Percentiles rank a stretch among this genome's conserved stretches.
phyloP scores from a whole-genome alignment of 176 grass and related monocot genomes.

The Aegilops tauschii region DNA sequence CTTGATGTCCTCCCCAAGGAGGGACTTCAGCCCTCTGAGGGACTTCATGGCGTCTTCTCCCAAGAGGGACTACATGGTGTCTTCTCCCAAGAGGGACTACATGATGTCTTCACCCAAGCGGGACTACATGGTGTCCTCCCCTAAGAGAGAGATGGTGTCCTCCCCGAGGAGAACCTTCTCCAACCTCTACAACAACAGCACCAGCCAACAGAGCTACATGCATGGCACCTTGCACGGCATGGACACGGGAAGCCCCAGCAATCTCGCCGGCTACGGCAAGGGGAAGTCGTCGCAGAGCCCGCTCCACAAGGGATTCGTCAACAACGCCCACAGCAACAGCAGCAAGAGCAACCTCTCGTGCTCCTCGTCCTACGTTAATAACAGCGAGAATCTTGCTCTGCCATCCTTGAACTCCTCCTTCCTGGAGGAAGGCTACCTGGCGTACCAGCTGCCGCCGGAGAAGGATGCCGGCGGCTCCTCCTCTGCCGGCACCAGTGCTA shows the following conservation, averaged over 20 bases:
- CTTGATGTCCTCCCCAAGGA: slow-evolving; percentile 55
- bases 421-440: slow-evolving; percentile 35
- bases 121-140: slow-evolving; percentile 58
- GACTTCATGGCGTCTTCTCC: slow-evolving; percentile 58
- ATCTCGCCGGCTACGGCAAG: slow-evolving; percentile 27
- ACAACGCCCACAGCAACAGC: slow-evolving; percentile 26
- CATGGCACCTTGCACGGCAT: slow-evolving; percentile 30
- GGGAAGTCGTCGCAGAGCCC: slow-evolving; percentile 49
- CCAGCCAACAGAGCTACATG: slow-evolving; percentile 13
- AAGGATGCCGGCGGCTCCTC: background rate
- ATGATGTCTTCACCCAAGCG: slow-evolving; percentile 46
- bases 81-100: slow-evolving; percentile 51
- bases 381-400: slow-evolving; percentile 38
- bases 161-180: slow-evolving; percentile 46
- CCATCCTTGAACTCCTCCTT: slow-evolving; percentile 54
- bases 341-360: slow-evolving; percentile 36
- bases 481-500: background rate
- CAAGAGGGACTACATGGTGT: slow-evolving; percentile 54
- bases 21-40: slow-evolving; percentile 51
- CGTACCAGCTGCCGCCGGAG: slow-evolving; percentile 17
- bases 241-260: background rate
- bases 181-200: slow-evolving; percentile 29
- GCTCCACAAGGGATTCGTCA: slow-evolving; percentile 51
- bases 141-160: slow-evolving; percentile 34
- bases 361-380: slow-evolving; percentile 35